Percentiles rank a stretch among this genome's conserved stretches.
phyloP scores from a whole-genome alignment of 2,329 filamentous ascomycete genomes.

The Verticillium tricorpus region DNA sequence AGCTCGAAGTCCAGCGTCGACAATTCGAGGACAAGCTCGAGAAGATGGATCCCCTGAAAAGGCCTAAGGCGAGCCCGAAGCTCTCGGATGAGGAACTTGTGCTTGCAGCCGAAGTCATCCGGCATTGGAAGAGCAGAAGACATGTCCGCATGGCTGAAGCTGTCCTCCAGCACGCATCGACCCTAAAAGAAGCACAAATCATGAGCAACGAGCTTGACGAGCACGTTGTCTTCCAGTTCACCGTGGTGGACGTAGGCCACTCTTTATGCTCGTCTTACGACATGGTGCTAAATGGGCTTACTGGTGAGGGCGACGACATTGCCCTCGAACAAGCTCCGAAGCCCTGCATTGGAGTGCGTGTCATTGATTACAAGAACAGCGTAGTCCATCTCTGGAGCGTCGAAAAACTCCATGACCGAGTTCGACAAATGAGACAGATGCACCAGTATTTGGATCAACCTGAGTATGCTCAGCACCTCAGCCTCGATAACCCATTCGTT shows the following conservation, averaged over 20 bases:
- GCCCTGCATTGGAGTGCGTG: conserved; percentile 84
- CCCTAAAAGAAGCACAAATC: conserved; percentile 91
- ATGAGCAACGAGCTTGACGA: conserved; percentile 98
- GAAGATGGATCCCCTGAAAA: conserved; percentile 63
- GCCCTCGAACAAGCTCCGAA: conserved; percentile 78
- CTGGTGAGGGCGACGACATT: conserved; percentile 76
- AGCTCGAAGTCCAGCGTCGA: conserved; percentile 77
- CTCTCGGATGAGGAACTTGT: conserved; percentile 69
- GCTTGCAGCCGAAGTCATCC: conserved; percentile 60
- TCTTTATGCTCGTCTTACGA: conserved; percentile 91
- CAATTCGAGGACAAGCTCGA: conserved; percentile 82
- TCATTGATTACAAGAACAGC: conserved; percentile 83
- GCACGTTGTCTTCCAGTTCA: conserved; percentile 90
- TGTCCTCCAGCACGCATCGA: conserved; percentile 80
- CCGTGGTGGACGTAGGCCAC: conserved; percentile 84
- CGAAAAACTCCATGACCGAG: conserved; percentile 82
- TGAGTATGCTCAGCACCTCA: conserved; percentile 90
- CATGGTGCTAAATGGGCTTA: conserved; percentile 87
- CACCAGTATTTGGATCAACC: conserved; percentile 94
- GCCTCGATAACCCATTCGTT: conserved; percentile 86
- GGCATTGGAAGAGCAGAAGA: conserved; percentile 76
- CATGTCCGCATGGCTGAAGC: conserved; percentile 94
- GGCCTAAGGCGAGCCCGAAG: conserved; percentile 55
- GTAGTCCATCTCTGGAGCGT: conserved; percentile 93
- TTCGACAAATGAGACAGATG: conserved; percentile 92